A percentile compares a stretch with the other conserved stretches of the same genome.
phyloP scores from a whole-genome alignment of 495 filamentous ascomycete genomes.

The Penicillium samsonianum region DNA sequence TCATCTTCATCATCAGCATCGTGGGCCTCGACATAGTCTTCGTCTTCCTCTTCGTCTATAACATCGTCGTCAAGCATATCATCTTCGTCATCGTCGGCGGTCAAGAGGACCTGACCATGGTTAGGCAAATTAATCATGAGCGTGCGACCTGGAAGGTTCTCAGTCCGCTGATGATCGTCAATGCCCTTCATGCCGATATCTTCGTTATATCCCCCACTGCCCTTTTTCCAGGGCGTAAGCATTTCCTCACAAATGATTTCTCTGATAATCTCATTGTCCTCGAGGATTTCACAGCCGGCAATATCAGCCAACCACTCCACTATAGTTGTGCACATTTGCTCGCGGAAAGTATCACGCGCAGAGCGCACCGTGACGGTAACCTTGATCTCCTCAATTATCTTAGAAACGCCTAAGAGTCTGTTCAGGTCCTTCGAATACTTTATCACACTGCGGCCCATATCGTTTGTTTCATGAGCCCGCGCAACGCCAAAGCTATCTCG shows the following conservation, averaged over 20 bases:
- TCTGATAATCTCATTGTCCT: constrained; percentile 76
- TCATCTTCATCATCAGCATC: constrained; percentile 52
- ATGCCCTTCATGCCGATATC: constrained; percentile 83
- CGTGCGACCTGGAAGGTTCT: constrained; percentile 36
- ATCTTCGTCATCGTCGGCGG: constrained; percentile 50
- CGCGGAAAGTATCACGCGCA: constrained; percentile 88
- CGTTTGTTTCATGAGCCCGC: constrained; percentile 85
- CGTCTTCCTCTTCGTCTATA: constrained; percentile 48
- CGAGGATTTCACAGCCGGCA: constrained; percentile 80
- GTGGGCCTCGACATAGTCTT: constrained; percentile 46
- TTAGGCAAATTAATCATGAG: constrained; percentile 43
- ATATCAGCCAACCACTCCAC: constrained; percentile 96
- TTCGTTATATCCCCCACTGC: constrained; percentile 81
- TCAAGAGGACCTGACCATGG: constrained; percentile 42
- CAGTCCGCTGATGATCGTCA: constrained; percentile 75
- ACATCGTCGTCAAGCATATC: constrained; percentile 40
- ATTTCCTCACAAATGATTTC: constrained; percentile 87
- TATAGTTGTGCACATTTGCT: constrained; percentile 98
- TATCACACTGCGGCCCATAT: constrained; percentile 80
- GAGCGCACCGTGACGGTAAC: constrained; percentile 95
- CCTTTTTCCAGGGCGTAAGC: constrained; percentile 79
- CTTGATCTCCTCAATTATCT: constrained; percentile 90
- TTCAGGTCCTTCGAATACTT: constrained; percentile 71
- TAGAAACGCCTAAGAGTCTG: constrained; percentile 70
- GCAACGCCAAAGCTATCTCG: constrained; percentile 63